Conservation (phyloP, 495 filamentous ascomycete genomes). For the Tuber indicum region DNA sequence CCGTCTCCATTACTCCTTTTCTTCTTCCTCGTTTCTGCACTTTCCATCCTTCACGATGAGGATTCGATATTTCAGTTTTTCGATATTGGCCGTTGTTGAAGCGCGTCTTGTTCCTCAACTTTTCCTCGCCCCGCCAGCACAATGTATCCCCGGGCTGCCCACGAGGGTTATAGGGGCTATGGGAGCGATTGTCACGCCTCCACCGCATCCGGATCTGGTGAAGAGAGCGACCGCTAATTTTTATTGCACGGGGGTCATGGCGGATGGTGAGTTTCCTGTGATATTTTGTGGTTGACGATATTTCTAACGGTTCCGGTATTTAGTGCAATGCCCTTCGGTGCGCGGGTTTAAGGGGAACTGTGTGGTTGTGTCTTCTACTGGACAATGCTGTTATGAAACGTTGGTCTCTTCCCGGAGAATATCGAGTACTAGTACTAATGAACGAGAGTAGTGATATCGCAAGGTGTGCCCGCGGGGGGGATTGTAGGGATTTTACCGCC, state of each 20-base stretch:
- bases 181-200: background rate
- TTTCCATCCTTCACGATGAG: background rate
- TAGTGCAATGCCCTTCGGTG: background rate
- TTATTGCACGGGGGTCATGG: background rate
- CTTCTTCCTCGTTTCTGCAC: background rate
- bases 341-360: background rate
- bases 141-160: background rate
- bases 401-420: background rate
- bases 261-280: background rate
- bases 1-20: background rate
- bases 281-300: background rate
- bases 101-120: background rate
- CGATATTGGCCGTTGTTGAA: background rate
- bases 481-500: background rate
- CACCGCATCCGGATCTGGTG: background rate
- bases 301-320: background rate
- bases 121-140: background rate
- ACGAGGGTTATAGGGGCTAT: background rate
- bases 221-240: background rate
- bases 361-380: background rate
- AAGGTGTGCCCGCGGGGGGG: background rate
- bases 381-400: slow-evolving; percentile 1
- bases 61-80: background rate
- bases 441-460: background rate
- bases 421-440: background rate